Base-by-base conservation (phyloP, 257 asterid genomes). In the Mentha longifolia region DNA sequence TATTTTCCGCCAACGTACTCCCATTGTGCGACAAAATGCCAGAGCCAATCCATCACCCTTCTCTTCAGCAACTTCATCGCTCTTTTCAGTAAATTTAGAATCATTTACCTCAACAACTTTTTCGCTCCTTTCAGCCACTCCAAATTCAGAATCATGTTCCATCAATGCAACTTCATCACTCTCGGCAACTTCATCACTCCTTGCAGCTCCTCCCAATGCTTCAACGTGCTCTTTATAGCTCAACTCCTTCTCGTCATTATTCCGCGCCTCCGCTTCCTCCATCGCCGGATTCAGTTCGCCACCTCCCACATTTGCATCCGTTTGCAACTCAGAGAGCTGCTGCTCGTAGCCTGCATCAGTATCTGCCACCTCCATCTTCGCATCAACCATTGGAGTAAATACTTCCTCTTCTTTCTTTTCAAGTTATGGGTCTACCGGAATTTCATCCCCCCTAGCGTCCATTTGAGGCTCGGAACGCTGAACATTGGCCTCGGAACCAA, bases 61-160 rank as follows among this genome's bases (percentile, higher is more conserved):
- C 76, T 71, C 81, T 50, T 61, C 73, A 12, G 33, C 47, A 10
- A 64, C 67, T 52, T 30, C 70, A 66, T 58, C 82, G 43, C 14
- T 11, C 47, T 3, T 11, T 11, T 8, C 47, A 42, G 14, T 15
- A 42, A 6, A 35, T 35, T 63, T 28, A 8, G 67, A 22, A 7
- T 73, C 79, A n/a, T 65, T 68, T 61, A 43, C 86, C 60, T 62
- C 74, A 7, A n/a, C 43, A 11, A 65, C 68, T 33, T 25, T 71
- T 62, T 64, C 82, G 51, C 56, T 72, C 22, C 31, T 59, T 19
- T 30, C 55, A 56, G 49, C 72, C 9, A 30, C 6, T 67, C 65
- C 79, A 6, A 17, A 77, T 64, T 74, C 82, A 37, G 72, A 74
- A 70, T 67, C 76, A 70, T 71, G 71, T 56, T 15, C 71, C 16